Base-by-base conservation (phyloP, 805 yeast species). In the Zygosaccharomyces rouxii region DNA sequence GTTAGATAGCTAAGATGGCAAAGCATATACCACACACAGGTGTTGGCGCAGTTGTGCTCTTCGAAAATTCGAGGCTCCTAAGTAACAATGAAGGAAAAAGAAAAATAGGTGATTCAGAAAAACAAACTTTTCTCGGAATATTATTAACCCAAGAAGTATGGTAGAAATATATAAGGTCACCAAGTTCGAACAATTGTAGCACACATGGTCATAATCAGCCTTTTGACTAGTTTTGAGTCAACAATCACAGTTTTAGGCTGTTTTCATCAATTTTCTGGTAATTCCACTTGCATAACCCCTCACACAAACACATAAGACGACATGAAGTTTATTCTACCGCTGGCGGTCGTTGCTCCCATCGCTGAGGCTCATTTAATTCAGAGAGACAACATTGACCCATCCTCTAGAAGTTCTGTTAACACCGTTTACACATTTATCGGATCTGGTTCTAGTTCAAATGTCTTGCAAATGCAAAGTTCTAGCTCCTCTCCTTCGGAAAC, bases 371-470 rank as follows among this genome's bases (percentile, higher is more conserved):
- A 10, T 19, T 29, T 41, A 33, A 28, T 41, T 33, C 44, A 41
- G 35, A 41, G 44, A 25, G 37, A 41, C 18, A 22, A 18, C 10
- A 26, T 4, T 9, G 19, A 25, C 9, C 16, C 14, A 14, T 14
- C 37, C 5, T 33, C 37, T 14, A 29, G 26, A 4, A 33, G 28
- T 7, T 33, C 41, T 5, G 43, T 45, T 13, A 38, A 35, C 28
- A 51, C 54, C 6, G 51, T 51, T 21, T 51, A 51, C 42, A 42
- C 52, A 7, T 51, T 51, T 29, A 26, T 46, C 3, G 55, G 55
- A 19, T 47, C 51, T 10, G 54, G 49, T 25, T 35, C 47, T 19
- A 37, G 48, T 7, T 42, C 54, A 13, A 44, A 40, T 29, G 42
- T 51, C 10, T 25, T 51, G 43, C 47, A 51, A 26, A 42, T 51